phyloP scores from a whole-genome alignment of 2,329 filamentous ascomycete species.

The Graphilbum sp. region DNA sequence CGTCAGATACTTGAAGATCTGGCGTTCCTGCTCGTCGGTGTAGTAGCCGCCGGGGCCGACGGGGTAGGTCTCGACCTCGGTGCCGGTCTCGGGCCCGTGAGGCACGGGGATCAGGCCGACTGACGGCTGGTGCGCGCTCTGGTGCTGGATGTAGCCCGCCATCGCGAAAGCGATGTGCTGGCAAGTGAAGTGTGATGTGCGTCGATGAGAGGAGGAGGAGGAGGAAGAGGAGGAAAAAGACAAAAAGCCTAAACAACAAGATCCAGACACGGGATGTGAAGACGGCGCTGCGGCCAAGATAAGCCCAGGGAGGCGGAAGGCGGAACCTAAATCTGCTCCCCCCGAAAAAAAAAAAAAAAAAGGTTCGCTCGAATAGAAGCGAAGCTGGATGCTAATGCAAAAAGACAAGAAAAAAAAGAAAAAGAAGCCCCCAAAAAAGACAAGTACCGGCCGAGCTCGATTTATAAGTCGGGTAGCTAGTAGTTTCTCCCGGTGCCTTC shows the following conservation, averaged over 20 bases:
- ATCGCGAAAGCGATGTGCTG: slow-evolving; percentile 10
- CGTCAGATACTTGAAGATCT: slow-evolving; percentile 62
- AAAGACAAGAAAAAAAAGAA: neutral
- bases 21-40: slow-evolving; percentile 32
- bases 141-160: slow-evolving; percentile 21
- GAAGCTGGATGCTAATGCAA: too few relatives aligned
- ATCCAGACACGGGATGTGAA: too few relatives aligned
- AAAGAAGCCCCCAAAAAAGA: too few relatives aligned
- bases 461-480: neutral
- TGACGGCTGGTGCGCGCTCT: slow-evolving; percentile 22
- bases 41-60: slow-evolving; percentile 18
- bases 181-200: neutral
- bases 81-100: slow-evolving; percentile 32
- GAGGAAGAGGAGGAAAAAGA: neutral
- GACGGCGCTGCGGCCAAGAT: too few relatives aligned
- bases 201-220: neutral
- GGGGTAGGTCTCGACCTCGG: slow-evolving; percentile 31
- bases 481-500: too few relatives aligned
- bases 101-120: slow-evolving; percentile 39
- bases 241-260: neutral
- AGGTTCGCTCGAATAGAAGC: too few relatives aligned
- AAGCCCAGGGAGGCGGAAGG: too few relatives aligned
- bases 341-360: too few relatives aligned
- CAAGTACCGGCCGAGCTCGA: neutral
- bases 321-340: too few relatives aligned